phyloP scores from a whole-genome alignment of 164 flowering plant species.

The Euptelea pleiosperma region DNA sequence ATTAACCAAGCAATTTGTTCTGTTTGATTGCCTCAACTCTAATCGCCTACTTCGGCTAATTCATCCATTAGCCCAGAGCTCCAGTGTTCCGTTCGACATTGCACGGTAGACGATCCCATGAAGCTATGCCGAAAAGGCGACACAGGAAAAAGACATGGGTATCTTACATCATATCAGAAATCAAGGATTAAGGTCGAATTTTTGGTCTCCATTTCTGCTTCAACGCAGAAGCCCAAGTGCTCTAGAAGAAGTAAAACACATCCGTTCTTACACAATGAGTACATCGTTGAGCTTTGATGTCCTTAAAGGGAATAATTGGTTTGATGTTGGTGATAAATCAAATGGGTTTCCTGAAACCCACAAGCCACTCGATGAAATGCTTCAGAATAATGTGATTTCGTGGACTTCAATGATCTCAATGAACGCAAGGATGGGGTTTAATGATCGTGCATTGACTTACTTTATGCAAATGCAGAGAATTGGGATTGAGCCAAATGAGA shows the following conservation, averaged over 20 bases:
- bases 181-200: background rate
- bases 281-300: background rate
- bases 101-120: too few relatives aligned
- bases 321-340: background rate
- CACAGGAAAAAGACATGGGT: too few relatives aligned
- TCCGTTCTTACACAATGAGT: background rate
- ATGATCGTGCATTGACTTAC: conserved; percentile 11
- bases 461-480: conserved; percentile 18
- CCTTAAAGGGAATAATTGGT: background rate
- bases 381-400: conserved; percentile 9
- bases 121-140: too few relatives aligned
- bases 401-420: conserved; percentile 24
- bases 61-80: too few relatives aligned
- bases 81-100: too few relatives aligned
- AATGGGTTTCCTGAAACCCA: background rate
- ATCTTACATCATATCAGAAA: background rate
- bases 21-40: too few relatives aligned
- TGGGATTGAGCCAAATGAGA: conserved; percentile 23
- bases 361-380: conserved; percentile 10
- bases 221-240: background rate
- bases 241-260: background rate
- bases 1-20: too few relatives aligned
- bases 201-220: background rate
- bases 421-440: conserved; percentile 16
- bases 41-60: too few relatives aligned